Conservation (phyloP, 495 filamentous ascomycete genomes). For the Tuber microsphaerosporum region DNA sequence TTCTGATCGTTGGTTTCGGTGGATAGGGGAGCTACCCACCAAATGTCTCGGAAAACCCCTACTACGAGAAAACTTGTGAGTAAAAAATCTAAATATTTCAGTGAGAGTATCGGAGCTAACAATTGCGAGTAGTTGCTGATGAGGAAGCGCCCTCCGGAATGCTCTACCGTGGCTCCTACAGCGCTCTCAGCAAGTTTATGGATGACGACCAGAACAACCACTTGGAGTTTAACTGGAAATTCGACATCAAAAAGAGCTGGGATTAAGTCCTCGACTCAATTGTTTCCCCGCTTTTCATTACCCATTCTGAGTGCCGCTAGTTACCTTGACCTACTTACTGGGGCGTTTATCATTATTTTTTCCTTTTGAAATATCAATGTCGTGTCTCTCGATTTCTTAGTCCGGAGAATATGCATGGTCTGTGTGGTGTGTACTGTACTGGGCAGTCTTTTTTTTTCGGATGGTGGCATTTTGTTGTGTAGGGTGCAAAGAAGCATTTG, state of each 20-base stretch:
- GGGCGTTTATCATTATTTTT: constrained; percentile 25
- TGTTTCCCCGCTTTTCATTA: constrained; percentile 7
- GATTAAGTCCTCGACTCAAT: constrained; percentile 43
- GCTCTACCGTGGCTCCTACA: constrained; percentile 77
- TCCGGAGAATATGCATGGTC: background rate
- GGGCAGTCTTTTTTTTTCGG: background rate
- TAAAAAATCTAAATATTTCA: constrained; percentile 15
- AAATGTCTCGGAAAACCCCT: constrained; percentile 71
- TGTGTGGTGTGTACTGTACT: background rate
- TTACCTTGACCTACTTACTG: constrained; percentile 26
- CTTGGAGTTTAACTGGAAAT: constrained; percentile 84
- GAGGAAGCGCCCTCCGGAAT: constrained; percentile 88
- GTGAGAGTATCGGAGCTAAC: background rate
- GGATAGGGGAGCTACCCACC: constrained; percentile 75
- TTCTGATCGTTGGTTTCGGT: background rate
- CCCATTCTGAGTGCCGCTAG: constrained; percentile 13
- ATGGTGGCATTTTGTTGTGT: background rate
- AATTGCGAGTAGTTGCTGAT: constrained; percentile 58
- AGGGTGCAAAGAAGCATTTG: background rate
- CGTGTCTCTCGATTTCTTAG: constrained; percentile 2
- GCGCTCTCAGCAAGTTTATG: constrained; percentile 74
- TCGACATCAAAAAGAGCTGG: constrained; percentile 95
- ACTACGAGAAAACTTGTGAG: constrained; percentile 88
- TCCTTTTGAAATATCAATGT: constrained; percentile 13
- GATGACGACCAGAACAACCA: constrained; percentile 86